These are phyloP conservation scores for Alternaria sp. DNA, from an alignment of 2,329 filamentous ascomycete genomes.

Conservation along the genomic window DNA sequence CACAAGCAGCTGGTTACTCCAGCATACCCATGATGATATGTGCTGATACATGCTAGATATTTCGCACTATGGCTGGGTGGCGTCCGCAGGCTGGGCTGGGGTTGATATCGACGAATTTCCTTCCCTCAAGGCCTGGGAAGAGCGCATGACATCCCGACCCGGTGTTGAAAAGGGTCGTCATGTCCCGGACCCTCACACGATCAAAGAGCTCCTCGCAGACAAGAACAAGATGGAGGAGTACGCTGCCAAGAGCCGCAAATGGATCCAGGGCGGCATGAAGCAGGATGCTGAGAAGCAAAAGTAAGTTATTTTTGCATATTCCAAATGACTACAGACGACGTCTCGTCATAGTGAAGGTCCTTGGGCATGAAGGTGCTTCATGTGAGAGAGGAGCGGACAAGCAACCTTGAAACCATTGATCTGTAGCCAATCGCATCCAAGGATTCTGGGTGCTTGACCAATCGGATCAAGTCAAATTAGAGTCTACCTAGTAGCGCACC, in stretches of 20 bases:
- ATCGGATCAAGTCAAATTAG: neutral
- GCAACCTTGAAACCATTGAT: neutral
- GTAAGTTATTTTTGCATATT: conserved; percentile 25
- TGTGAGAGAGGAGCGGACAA: neutral
- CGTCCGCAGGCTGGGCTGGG: conserved; percentile 64
- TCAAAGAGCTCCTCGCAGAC: conserved; percentile 65
- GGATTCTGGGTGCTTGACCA: neutral
- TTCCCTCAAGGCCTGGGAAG: conserved; percentile 76
- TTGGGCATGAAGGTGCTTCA: neutral
- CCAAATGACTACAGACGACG: neutral
- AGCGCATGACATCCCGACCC: conserved; percentile 70
- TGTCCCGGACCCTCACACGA: conserved; percentile 69
- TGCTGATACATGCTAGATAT: conserved; percentile 62
- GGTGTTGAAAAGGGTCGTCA: conserved; percentile 78
- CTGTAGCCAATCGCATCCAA: neutral
- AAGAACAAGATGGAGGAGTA: conserved; percentile 64
- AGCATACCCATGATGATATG: neutral
- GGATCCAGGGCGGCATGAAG: conserved; percentile 75
- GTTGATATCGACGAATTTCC: conserved; percentile 79
- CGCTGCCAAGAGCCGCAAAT: conserved; percentile 60
- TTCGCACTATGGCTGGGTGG: conserved; percentile 79
- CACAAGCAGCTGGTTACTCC: neutral
- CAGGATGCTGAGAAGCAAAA: conserved; percentile 56
- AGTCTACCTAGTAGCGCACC: neutral
- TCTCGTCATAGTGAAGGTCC: neutral